Base-by-base conservation (phyloP, 2,329 filamentous ascomycete genomes). In the Calonectria pseudoreteaudii region DNA sequence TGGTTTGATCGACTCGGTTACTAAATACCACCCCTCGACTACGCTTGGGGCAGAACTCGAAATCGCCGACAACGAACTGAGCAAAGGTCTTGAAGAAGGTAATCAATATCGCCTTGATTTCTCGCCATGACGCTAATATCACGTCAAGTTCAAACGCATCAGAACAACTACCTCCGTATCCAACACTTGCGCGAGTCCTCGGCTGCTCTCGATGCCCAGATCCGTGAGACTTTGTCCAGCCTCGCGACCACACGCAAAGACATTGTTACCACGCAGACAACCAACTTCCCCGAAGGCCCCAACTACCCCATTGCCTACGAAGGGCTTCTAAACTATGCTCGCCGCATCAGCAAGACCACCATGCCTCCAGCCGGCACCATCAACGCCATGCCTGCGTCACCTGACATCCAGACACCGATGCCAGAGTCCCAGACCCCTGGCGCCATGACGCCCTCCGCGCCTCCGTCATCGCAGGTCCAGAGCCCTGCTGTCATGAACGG, bases 331-430 rank as follows among this genome's bases (percentile, higher is more conserved):
- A 89, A 88, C 75, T 97, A 95, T 82, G 95, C 94, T 28, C 93
- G 93, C 53, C 92, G 93, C 76, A 97, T 97, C 81, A 94, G 93
- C 83, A 94, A 93, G 82, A 95, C 93, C 76, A 96, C 95, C 0
- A 89, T 95, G 16, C 94, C 95, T 0, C 93, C 93, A 0, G 91
- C 91, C 0, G 86, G 86, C 60, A 86, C 87, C 64, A 83, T 87
- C 16, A 87, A 88, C 75, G 82, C 84, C 28, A 70, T 85, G 26
- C 79, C 82, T 26, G 72, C 82, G 1, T 75, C 80, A 4, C 80
- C 82, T 1, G 82, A 80, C 18, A 74, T 64, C 7, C 83, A 84
- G 62, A 84, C 83, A 0, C 83, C 84, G 5, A 72, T 75, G 10
- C 78, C 80, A 3, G 83, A 85, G 7, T 80, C 82, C 1, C 80